Conservation (phyloP, 2,329 filamentous ascomycete genomes). For the Paraconiothyrium brasiliense region DNA sequence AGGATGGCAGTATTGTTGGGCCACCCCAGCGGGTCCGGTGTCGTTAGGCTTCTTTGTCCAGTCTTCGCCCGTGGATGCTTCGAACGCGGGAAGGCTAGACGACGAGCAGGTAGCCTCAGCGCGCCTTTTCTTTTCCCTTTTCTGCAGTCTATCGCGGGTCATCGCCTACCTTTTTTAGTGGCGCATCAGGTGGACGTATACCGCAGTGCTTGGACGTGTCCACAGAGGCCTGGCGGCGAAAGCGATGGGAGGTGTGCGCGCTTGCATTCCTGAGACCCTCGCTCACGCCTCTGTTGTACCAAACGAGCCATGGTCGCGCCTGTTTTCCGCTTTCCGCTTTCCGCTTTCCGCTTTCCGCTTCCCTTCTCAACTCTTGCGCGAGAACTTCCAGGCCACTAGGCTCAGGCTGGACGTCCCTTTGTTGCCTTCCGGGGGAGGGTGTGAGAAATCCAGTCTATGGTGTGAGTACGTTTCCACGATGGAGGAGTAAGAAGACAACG, state of each 20-base stretch:
- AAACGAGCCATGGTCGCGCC: not conserved
- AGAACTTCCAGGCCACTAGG: not conserved
- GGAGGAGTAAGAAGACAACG: not conserved
- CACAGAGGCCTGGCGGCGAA: not conserved
- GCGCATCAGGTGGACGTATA: not conserved
- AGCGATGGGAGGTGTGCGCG: not conserved
- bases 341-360: not conserved
- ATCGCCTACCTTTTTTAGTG: not conserved
- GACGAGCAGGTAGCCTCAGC: not conserved
- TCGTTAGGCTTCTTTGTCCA: slow-evolving; percentile 8
- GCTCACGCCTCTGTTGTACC: not conserved
- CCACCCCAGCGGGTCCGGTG: not conserved
- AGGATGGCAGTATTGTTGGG: not conserved
- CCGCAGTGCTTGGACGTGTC: not conserved
- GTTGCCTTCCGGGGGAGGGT: not conserved
- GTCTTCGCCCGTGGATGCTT: not conserved
- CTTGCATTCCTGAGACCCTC: not conserved
- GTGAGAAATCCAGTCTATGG: not conserved
- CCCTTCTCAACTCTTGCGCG: not conserved
- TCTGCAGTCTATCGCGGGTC: slow-evolving; percentile 1
- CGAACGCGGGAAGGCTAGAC: not conserved
- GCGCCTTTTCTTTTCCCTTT: not conserved
- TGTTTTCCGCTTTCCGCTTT: not conserved
- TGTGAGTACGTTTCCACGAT: not conserved
- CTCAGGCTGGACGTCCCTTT: not conserved